Conservation (phyloP, 208 protist species). For the Wallacemonas sp. region DNA sequence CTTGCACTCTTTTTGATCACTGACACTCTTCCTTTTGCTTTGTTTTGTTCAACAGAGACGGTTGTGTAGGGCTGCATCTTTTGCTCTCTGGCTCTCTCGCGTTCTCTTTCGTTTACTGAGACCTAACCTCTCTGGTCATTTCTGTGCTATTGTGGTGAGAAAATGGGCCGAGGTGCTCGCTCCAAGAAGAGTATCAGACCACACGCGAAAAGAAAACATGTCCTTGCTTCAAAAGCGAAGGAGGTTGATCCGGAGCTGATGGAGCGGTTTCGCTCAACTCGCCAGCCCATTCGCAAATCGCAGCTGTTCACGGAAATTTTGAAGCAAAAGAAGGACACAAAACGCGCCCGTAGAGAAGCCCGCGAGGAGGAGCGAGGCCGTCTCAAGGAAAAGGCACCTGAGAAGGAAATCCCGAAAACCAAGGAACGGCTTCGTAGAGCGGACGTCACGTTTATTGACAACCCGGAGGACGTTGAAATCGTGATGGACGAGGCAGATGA, state of each 20-base stretch:
- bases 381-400: conserved; percentile 73
- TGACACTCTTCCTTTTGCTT: no score
- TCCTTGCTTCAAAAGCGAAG: conserved; percentile 38
- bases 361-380: conserved; percentile 73
- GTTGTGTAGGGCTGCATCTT: no score
- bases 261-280: conserved; percentile 83
- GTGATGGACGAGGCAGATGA: conserved; percentile 88
- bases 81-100: no score
- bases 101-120: no score
- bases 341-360: conserved; percentile 77
- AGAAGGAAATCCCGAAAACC: conserved; percentile 84
- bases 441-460: conserved; percentile 79
- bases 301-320: conserved; percentile 84
- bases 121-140: no score
- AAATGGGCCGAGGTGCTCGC: conserved; percentile 81
- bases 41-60: no score
- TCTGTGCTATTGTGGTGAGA: no score
- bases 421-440: conserved; percentile 81
- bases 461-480: conserved; percentile 78
- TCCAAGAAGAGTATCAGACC: conserved; percentile 58
- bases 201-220: conserved; percentile 36
- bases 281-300: conserved; percentile 81
- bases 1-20: no score
- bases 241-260: conserved; percentile 77
- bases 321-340: conserved; percentile 90